These are phyloP conservation scores for Solanum bulbocastanum DNA, from an alignment of 257 asterid genomes.

Conservation along the genomic window DNA sequence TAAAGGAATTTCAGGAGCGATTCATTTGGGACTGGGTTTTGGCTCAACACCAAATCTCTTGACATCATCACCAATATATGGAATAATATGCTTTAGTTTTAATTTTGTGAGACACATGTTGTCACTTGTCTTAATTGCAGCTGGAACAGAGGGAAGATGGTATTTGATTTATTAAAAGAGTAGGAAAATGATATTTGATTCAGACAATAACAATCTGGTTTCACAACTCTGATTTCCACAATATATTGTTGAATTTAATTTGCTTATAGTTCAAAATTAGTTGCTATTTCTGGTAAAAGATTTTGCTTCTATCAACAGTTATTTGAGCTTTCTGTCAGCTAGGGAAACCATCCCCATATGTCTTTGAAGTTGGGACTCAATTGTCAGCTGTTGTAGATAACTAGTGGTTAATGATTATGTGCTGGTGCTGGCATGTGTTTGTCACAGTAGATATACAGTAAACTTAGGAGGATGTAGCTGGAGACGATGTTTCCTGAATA, in stretches of 20 bases:
- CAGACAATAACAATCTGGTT: not conserved
- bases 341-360: not conserved
- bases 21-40: not conserved
- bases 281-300: not conserved
- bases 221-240: not conserved
- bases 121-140: not conserved
- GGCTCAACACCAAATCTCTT: not conserved
- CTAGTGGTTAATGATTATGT: not conserved
- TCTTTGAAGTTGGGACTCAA: not conserved
- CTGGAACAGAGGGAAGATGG: not conserved
- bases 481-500: constrained; percentile 1
- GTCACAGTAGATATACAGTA: not conserved
- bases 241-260: not conserved
- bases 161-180: not conserved
- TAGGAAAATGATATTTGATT: not conserved
- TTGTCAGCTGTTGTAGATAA: not conserved
- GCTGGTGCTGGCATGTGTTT: not conserved
- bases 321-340: not conserved
- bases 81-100: not conserved
- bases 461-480: not conserved
- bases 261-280: not conserved
- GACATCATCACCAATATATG: not conserved
- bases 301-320: not conserved
- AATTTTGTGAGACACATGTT: not conserved
- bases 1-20: not conserved